Conservation (phyloP, 495 filamentous ascomycete genomes). For the Talaromyces liani region DNA sequence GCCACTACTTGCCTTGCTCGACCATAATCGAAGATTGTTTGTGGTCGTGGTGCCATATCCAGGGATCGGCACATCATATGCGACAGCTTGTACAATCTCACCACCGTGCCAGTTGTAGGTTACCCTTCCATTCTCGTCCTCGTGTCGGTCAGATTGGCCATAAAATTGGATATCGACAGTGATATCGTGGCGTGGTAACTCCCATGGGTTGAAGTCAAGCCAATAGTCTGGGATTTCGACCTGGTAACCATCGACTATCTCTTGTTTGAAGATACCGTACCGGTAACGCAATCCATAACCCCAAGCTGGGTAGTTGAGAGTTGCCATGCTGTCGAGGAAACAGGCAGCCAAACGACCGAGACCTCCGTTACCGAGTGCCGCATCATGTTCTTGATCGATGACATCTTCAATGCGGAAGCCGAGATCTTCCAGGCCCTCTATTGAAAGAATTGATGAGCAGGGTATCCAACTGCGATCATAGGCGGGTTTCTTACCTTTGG, state of each 20-base stretch:
- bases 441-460: neutral
- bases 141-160: slow-evolving; percentile 65
- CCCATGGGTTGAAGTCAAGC: slow-evolving; percentile 99
- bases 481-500: slow-evolving; percentile 50
- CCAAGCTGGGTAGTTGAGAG: slow-evolving; percentile 92
- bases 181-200: slow-evolving; percentile 92
- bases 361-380: slow-evolving; percentile 92
- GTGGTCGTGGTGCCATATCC: slow-evolving; percentile 84
- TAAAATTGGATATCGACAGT: slow-evolving; percentile 97
- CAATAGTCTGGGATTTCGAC: slow-evolving; percentile 98
- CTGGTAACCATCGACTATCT: slow-evolving; percentile 95
- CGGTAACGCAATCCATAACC: slow-evolving; percentile 91
- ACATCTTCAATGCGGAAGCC: slow-evolving; percentile 97
- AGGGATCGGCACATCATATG: slow-evolving; percentile 92
- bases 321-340: slow-evolving; percentile 92
- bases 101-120: slow-evolving; percentile 77
- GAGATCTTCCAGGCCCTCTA: slow-evolving; percentile 76
- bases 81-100: slow-evolving; percentile 86
- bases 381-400: slow-evolving; percentile 91
- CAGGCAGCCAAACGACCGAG: slow-evolving; percentile 92
- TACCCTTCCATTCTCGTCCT: slow-evolving; percentile 69
- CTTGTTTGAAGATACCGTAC: slow-evolving; percentile 99
- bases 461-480: neutral
- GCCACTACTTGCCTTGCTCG: slow-evolving; percentile 89
- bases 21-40: slow-evolving; percentile 96